These are phyloP conservation scores for Lipomyces lipofer DNA, from an alignment of 805 yeast genomes.

Conservation along the genomic window DNA sequence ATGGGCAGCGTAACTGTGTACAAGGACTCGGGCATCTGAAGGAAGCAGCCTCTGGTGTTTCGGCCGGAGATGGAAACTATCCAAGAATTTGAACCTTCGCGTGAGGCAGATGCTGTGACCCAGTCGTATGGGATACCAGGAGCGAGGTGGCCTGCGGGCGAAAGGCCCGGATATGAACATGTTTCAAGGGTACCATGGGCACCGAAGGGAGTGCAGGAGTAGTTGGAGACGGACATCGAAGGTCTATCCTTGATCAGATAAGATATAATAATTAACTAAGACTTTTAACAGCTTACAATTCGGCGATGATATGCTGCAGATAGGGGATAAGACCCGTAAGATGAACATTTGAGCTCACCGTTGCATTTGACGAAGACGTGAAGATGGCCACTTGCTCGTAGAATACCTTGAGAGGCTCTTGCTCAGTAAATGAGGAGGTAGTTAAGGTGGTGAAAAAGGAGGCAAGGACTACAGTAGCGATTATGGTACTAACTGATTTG, in stretches of 20 bases:
- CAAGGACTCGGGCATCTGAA: neutral
- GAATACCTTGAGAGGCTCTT: slow-evolving; percentile 19
- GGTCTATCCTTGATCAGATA: slow-evolving; percentile 9
- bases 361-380: slow-evolving; percentile 8
- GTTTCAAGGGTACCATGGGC: slow-evolving; percentile 3
- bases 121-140: slow-evolving; percentile 12
- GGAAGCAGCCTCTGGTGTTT: neutral
- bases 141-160: slow-evolving; percentile 9
- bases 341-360: slow-evolving; percentile 9
- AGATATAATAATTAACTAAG: too few relatives aligned
- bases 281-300: slow-evolving; percentile 10
- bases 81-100: too few relatives aligned
- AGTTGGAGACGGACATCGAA: slow-evolving; percentile 3
- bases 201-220: slow-evolving; percentile 6
- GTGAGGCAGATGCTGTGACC: too few relatives aligned
- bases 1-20: neutral
- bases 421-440: slow-evolving; percentile 17
- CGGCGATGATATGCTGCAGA: slow-evolving; percentile 4
- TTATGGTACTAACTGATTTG: neutral
- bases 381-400: slow-evolving; percentile 18
- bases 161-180: slow-evolving; percentile 19
- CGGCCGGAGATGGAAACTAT: too few relatives aligned
- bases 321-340: slow-evolving; percentile 18
- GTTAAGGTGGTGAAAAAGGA: slow-evolving; percentile 3
- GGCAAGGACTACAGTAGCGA: neutral